A percentile compares a stretch with the other conserved stretches of the same genome.
These are phyloP conservation scores for Ulota crispa DNA, from an alignment of 225 moss, liverwort and hornwort genomes.

Conservation along the genomic window DNA sequence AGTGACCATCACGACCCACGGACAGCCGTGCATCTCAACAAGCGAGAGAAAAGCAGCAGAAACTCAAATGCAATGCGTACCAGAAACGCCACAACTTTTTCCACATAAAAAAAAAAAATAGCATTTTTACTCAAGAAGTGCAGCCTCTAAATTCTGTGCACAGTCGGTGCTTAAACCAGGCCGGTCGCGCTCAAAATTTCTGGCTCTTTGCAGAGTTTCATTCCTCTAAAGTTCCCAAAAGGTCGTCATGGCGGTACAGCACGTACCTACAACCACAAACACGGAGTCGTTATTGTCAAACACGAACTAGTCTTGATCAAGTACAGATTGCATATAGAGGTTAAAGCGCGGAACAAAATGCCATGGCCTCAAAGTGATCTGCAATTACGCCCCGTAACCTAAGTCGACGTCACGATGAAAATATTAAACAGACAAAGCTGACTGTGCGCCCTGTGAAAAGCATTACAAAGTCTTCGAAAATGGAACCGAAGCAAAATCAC, in stretches of 20 bases:
- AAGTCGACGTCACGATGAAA: background rate
- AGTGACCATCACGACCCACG: background rate
- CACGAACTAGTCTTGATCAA: background rate
- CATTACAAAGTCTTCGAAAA: background rate
- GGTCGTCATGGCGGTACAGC: conserved; percentile 50
- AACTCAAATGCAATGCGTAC: background rate
- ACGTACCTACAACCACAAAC: conserved; percentile 42
- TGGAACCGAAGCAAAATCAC: background rate
- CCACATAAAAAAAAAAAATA: background rate
- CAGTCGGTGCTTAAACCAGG: conserved; percentile 22
- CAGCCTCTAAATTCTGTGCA: conserved; percentile 4
- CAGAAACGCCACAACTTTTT: background rate
- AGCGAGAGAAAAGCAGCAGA: background rate
- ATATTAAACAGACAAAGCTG: background rate
- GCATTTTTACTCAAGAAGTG: background rate
- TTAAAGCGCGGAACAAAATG: background rate
- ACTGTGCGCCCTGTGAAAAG: background rate
- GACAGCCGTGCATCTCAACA: background rate
- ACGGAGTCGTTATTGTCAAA: conserved; percentile 1
- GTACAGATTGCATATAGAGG: background rate
- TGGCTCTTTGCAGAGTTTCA: background rate
- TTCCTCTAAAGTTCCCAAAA: conserved; percentile 47
- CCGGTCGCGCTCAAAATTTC: conserved; percentile 19
- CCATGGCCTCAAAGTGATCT: background rate
- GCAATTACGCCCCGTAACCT: background rate